These are phyloP conservation scores for Dactylis glomerata DNA, from an alignment of 176 grass and related monocot species.

Conservation along the genomic window DNA sequence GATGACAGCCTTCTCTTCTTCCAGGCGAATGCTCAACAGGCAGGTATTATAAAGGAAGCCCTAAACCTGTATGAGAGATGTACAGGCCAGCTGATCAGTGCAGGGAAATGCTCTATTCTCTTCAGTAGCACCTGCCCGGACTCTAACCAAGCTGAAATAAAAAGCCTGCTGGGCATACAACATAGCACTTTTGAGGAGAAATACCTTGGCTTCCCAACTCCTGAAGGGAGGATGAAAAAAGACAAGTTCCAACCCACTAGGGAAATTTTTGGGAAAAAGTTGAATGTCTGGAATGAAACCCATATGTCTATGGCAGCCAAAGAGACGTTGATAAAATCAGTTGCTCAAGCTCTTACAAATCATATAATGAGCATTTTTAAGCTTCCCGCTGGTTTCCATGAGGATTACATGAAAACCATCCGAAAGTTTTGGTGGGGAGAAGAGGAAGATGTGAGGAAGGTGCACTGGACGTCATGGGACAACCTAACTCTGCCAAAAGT, in stretches of 20 bases:
- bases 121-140: neutral
- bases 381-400: no score
- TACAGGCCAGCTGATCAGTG: neutral
- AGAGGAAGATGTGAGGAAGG: no score
- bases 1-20: neutral
- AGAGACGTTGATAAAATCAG: no score
- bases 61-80: neutral
- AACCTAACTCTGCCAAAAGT: no score
- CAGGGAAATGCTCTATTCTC: neutral
- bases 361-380: no score
- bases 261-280: neutral
- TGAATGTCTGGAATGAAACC: no score
- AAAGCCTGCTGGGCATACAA: neutral
- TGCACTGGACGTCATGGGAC: no score
- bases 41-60: neutral
- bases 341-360: no score
- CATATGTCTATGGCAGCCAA: no score
- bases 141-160: neutral
- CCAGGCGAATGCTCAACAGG: neutral
- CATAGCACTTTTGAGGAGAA: neutral
- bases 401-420: no score
- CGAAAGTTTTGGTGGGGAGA: no score
- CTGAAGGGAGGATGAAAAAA: neutral
- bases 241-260: neutral
- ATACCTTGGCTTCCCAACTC: neutral